Conservation (phyloP, 768 basidiomycete species). For the Lactifluus rugatus region DNA sequence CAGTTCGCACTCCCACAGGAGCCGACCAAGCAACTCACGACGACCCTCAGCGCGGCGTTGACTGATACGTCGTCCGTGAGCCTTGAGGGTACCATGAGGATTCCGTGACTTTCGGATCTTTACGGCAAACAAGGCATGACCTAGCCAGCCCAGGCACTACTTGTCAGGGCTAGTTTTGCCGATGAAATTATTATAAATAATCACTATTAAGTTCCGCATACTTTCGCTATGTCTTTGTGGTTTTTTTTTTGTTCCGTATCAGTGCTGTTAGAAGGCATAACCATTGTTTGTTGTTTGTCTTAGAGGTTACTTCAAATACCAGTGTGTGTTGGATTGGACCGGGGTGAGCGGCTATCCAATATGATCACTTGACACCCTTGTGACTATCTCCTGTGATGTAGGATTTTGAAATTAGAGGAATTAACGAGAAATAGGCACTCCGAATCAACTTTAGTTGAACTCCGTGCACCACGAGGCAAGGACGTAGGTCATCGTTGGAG, state of each 20-base stretch:
- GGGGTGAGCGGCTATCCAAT: not conserved
- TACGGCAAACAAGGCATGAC: not conserved
- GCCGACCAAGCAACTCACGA: constrained; percentile 6
- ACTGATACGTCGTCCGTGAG: not conserved
- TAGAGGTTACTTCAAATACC: not conserved
- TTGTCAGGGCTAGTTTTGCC: not conserved
- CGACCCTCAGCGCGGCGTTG: constrained; percentile 10
- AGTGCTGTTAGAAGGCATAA: not conserved
- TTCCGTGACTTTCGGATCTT: not conserved
- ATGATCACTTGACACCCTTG: no score
- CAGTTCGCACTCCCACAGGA: constrained; percentile 6
- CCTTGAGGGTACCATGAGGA: constrained; percentile 5
- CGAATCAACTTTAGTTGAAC: no score
- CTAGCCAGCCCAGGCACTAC: not conserved
- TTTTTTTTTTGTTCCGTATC: not conserved
- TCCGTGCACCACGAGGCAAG: no score
- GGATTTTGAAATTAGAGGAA: no score
- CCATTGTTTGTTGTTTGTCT: not conserved
- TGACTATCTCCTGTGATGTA: no score
- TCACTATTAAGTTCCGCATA: not conserved
- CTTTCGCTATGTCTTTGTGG: not conserved
- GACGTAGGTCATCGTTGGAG: no score
- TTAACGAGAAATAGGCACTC: no score
- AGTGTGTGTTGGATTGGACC: not conserved
- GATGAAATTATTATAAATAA: constrained; percentile 2